Base-by-base conservation (phyloP, 2,329 filamentous ascomycete species). In the Escovopsis weberi region DNA sequence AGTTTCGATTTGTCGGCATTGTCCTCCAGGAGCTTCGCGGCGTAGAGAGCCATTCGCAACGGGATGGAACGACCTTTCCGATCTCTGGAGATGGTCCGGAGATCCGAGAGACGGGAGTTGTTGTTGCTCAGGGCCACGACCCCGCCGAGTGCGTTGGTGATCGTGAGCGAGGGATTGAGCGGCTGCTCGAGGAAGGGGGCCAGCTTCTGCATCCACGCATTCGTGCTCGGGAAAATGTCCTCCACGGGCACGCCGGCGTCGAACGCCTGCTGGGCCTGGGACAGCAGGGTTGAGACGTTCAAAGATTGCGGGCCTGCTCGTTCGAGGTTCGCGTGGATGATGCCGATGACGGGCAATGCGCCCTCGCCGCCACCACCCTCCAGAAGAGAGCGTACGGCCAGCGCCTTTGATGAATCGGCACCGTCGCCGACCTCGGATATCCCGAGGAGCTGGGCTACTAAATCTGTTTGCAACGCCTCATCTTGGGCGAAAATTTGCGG, bases 41-140 rank as follows among this genome's bases (percentile, higher is more conserved):
- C 72, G 56, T 87, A 94, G 39, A 81, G 68, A 1, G 81, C 77
- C 65, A 93, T 83, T 43, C 89, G 73, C 12, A 85, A 74, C 1
- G 85, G 77, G 42, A 83, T 67, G 2, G 85, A 85, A 30, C 79
- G 75, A 0, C 83, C 83, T 48, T 75, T 73, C 4, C 71, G 65
- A 55, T 94, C 87, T 37, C 80, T 69, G 30, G 64, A 55, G 12
- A 72, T 37, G 15, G 35, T 48, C 4, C 58, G 47, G 23, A 60
- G 37, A 53, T 44, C 44, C 2, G 39, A 15, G 34, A 44, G 33
- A 40, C 7, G 47, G n/a, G n/a, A 50, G 26, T 54, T 42, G 0
- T 55, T 43, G 4, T 53, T 49, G 10, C 63, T 56, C 0, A 94
- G 62, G 49, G 82, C 78, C 6, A 83, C 73, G 1, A 76, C 75